phyloP scores from a whole-genome alignment of 2,329 filamentous ascomycete genomes.

The Fusarium denticulatum region DNA sequence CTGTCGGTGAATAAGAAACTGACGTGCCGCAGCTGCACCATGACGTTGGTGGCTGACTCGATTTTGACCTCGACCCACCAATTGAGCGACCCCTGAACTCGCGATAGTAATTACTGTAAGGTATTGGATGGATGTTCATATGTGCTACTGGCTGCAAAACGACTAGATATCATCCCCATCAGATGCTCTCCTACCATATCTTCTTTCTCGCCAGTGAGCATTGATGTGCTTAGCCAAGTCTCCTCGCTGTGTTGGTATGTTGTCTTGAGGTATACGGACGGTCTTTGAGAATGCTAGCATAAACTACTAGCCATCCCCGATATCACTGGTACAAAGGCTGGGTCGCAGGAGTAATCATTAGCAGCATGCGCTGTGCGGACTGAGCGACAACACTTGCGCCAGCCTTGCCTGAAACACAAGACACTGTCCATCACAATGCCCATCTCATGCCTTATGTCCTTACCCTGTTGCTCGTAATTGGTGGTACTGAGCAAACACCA shows the following conservation, averaged over 20 bases:
- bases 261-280: background rate
- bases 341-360: background rate
- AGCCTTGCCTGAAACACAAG: constrained; percentile 39
- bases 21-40: constrained; percentile 29
- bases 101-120: background rate
- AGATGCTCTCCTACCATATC: constrained; percentile 6
- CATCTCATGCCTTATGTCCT: constrained; percentile 1
- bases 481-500: constrained; percentile 14
- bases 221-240: background rate
- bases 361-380: background rate
- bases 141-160: constrained; percentile 11
- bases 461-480: constrained; percentile 12
- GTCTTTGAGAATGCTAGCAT: background rate
- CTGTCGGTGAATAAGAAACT: constrained; percentile 29
- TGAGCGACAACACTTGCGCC: constrained; percentile 2
- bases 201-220: constrained; percentile 6
- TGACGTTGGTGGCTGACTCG: constrained; percentile 42
- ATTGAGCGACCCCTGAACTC: constrained; percentile 34
- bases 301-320: background rate
- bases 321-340: background rate
- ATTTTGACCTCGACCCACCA: constrained; percentile 5
- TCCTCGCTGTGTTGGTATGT: background rate
- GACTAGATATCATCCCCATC: constrained; percentile 19
- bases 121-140: too few relatives aligned
- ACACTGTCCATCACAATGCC: constrained; percentile 34